phyloP scores from a whole-genome alignment of 768 basidiomycete species.

The Russula griseocarnosa region DNA sequence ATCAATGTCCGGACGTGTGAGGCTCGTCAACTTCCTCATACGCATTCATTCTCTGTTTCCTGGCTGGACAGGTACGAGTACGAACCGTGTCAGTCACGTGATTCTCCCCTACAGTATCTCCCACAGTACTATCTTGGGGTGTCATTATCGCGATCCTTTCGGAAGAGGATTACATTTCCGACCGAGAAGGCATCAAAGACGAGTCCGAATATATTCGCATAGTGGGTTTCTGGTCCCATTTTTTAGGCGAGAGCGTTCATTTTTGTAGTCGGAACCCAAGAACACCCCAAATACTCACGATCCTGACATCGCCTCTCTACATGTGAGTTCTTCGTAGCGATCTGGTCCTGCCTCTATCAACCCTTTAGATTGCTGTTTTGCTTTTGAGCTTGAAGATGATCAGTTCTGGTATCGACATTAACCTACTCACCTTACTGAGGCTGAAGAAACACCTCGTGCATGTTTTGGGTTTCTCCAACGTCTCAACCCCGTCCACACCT shows the following conservation, averaged over 20 bases:
- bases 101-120: neutral
- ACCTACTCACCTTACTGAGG: conserved; percentile 50
- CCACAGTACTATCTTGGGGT: conserved; percentile 61
- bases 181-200: conserved; percentile 39
- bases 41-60: conserved; percentile 69
- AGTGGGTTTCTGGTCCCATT: conserved; percentile 33
- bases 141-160: conserved; percentile 53
- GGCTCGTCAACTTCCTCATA: conserved; percentile 57
- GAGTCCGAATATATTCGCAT: conserved; percentile 42
- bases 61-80: conserved; percentile 61
- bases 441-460: conserved; percentile 51
- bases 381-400: conserved; percentile 63
- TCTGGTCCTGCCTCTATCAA: neutral
- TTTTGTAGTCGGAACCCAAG: conserved; percentile 37
- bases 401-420: conserved; percentile 55
- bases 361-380: conserved; percentile 50
- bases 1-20: conserved; percentile 53
- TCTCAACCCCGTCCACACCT: conserved; percentile 44
- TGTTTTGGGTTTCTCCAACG: conserved; percentile 53
- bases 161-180: conserved; percentile 50
- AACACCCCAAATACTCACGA: conserved; percentile 35
- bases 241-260: neutral
- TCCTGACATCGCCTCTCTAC: conserved; percentile 46
- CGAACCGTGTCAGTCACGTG: conserved; percentile 6
- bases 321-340: conserved; percentile 36